Conservation (phyloP, 169 alveolate genomes). For the Perkinsus olseni region DNA sequence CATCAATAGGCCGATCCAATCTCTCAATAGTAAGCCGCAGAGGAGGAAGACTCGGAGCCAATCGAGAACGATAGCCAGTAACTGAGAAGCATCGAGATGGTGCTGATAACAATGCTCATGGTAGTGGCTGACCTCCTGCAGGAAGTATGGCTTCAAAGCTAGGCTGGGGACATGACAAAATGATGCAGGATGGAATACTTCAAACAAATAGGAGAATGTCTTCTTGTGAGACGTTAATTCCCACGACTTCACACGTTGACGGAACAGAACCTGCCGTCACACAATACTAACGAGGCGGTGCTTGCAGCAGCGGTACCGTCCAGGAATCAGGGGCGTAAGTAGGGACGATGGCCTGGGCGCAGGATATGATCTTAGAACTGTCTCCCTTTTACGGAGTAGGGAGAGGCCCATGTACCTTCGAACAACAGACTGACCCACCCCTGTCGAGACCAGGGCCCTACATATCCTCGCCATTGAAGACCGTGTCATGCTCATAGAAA, state of each 20-base stretch:
- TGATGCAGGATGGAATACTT: conserved; percentile 2
- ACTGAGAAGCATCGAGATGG: neutral
- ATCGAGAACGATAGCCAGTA: neutral
- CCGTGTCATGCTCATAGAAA: neutral
- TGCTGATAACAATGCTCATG: neutral
- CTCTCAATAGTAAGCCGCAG: neutral
- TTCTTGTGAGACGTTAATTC: conserved; percentile 1
- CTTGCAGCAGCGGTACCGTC: neutral
- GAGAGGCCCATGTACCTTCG: neutral
- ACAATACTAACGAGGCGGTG: neutral
- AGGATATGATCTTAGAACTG: neutral
- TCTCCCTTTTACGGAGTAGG: neutral
- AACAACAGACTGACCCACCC: too few relatives aligned
- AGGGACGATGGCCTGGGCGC: neutral
- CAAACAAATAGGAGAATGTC: neutral
- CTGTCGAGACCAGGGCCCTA: too few relatives aligned
- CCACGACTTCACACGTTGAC: neutral
- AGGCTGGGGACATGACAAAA: neutral
- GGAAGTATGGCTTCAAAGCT: neutral
- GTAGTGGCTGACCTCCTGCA: neutral
- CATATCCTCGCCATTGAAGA: neutral
- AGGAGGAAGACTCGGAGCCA: neutral
- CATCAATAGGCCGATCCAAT: neutral
- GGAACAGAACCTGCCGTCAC: neutral
- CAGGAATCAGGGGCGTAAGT: neutral